These are phyloP conservation scores for Dendrothele bispora DNA, from an alignment of 768 basidiomycete species.

Conservation along the genomic window DNA sequence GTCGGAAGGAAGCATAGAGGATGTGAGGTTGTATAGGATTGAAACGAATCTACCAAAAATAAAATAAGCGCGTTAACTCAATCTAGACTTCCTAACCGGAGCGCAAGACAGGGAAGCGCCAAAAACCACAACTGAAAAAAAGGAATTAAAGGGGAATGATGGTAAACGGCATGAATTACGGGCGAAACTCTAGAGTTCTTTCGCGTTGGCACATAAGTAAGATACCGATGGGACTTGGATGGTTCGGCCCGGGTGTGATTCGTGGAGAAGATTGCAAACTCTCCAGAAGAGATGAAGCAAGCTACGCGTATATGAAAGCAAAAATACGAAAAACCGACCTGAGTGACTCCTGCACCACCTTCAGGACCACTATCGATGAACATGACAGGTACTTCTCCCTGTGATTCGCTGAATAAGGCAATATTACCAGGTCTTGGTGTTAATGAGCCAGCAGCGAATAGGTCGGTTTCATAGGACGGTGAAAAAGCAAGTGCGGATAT, in stretches of 20 bases:
- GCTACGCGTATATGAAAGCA: slow-evolving; percentile 40
- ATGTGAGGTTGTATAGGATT: slow-evolving; percentile 71
- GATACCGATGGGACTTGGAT: slow-evolving; percentile 39
- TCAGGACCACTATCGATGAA: not conserved
- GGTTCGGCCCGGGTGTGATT: slow-evolving; percentile 46
- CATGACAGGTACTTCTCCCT: slow-evolving; percentile 3
- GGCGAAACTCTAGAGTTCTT: slow-evolving; percentile 39
- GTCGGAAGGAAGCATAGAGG: slow-evolving; percentile 78
- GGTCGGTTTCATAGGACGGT: slow-evolving; percentile 54
- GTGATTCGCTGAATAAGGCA: slow-evolving; percentile 59
- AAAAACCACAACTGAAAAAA: not conserved
- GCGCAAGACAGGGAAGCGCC: too few species aligned
- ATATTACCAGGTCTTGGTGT: slow-evolving; percentile 56
- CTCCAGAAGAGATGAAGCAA: slow-evolving; percentile 16
- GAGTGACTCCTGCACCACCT: slow-evolving; percentile 46
- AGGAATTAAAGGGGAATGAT: slow-evolving; percentile 49
- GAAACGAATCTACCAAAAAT: slow-evolving; percentile 61
- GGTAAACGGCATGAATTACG: slow-evolving; percentile 68
- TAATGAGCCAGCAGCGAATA: slow-evolving; percentile 82
- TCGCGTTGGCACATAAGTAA: slow-evolving; percentile 48
- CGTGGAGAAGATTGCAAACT: slow-evolving; percentile 60
- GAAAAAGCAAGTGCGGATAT: slow-evolving; percentile 84
- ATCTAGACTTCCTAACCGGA: too few species aligned
- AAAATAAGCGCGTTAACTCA: not conserved
- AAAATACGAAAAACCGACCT: slow-evolving; percentile 37